These are phyloP conservation scores for Thinopyrum elongatum DNA, from an alignment of 176 grass and related monocot genomes.

Conservation along the genomic window DNA sequence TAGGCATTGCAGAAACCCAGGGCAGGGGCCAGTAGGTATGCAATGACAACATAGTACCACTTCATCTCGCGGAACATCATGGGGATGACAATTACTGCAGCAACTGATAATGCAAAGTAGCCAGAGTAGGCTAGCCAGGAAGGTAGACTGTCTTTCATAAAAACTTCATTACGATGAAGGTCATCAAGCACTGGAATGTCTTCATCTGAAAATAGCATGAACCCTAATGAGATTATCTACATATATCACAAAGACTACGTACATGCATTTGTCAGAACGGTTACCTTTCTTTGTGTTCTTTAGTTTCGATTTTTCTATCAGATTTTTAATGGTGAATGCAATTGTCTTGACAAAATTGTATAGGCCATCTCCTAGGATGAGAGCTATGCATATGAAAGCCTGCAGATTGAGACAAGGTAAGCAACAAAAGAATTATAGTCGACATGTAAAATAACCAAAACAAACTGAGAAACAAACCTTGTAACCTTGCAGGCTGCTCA, in stretches of 20 bases:
- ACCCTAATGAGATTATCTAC: slow-evolving; percentile 15
- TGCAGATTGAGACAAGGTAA: slow-evolving; percentile 35
- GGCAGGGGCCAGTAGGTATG: slow-evolving; percentile 79
- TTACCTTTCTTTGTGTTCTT: slow-evolving; percentile 81
- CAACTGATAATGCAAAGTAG: slow-evolving; percentile 50
- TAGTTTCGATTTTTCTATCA: slow-evolving; percentile 47
- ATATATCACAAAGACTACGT: background rate
- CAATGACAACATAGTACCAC: slow-evolving; percentile 92
- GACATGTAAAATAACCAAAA: background rate
- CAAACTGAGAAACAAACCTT: slow-evolving; percentile 54
- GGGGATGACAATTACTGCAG: slow-evolving; percentile 62
- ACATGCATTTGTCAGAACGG: background rate
- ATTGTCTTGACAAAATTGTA: slow-evolving; percentile 95
- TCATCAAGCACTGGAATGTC: slow-evolving; percentile 44
- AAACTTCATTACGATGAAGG: slow-evolving; percentile 71
- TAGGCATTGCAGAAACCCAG: slow-evolving; percentile 99
- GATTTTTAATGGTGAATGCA: slow-evolving; percentile 50
- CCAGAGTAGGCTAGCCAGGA: slow-evolving; percentile 67
- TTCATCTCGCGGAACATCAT: slow-evolving; percentile 89
- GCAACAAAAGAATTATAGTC: slow-evolving; percentile 10
- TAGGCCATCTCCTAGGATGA: slow-evolving; percentile 88
- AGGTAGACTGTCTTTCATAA: slow-evolving; percentile 60
- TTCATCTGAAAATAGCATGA: slow-evolving; percentile 52
- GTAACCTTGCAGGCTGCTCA: slow-evolving; percentile 95
- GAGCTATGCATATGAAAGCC: slow-evolving; percentile 94